Conservation (phyloP, 768 basidiomycete species). For the Lactifluus volemus region DNA sequence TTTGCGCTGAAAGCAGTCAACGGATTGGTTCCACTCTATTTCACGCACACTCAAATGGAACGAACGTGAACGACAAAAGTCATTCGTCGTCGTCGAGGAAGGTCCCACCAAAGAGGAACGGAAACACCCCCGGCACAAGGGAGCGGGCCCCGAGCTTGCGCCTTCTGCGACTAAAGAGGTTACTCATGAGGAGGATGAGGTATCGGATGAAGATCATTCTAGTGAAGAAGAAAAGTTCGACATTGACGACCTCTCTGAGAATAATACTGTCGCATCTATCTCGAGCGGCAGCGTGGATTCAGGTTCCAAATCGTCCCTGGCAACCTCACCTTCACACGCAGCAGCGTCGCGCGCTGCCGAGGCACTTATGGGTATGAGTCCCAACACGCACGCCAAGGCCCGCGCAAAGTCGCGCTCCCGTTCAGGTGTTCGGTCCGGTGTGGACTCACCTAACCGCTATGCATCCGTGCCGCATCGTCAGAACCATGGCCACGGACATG, state of each 20-base stretch:
- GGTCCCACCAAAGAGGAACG: slow-evolving; percentile 39
- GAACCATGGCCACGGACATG: slow-evolving; percentile 7
- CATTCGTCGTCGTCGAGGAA: slow-evolving; percentile 96
- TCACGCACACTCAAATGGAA: slow-evolving; percentile 98
- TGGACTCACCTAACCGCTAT: slow-evolving; percentile 17
- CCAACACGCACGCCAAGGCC: slow-evolving; percentile 4
- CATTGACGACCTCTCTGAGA: slow-evolving; percentile 65
- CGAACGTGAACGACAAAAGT: slow-evolving; percentile 96
- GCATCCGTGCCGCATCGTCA: slow-evolving; percentile 3
- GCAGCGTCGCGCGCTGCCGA: slow-evolving; percentile 15
- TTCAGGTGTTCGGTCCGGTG: slow-evolving; percentile 16
- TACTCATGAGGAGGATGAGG: slow-evolving; percentile 27
- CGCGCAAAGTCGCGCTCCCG: slow-evolving; percentile 5
- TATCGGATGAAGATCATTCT: slow-evolving; percentile 39
- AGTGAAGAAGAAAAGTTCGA: slow-evolving; percentile 76
- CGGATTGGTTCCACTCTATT: slow-evolving; percentile 98
- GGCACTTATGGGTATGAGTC: slow-evolving; percentile 16
- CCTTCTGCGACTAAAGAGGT: slow-evolving; percentile 16
- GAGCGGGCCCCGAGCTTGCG: neutral
- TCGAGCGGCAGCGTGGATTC: neutral
- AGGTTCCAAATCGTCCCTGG: neutral
- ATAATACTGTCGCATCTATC: neutral
- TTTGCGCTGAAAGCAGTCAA: slow-evolving; percentile 97
- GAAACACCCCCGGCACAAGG: neutral
- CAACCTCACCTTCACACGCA: neutral